Evolutionary conservation across 768 basidiomycete genomes (phyloP).

Genomic region (Pluteus cervinus): DNA sequence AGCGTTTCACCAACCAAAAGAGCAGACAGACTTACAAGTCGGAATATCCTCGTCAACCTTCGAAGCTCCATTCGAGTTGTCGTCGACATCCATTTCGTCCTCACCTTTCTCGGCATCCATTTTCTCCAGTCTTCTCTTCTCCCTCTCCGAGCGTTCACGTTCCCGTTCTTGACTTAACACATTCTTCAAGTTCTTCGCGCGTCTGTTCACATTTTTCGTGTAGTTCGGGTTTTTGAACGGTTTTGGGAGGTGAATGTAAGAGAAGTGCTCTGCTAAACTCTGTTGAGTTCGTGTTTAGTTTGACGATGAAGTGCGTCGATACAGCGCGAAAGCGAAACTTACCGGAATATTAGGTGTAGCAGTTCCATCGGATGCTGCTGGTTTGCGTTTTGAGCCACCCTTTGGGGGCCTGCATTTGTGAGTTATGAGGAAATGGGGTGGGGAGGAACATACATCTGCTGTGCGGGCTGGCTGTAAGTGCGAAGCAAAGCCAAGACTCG

Average conservation of each 20-base stretch:
- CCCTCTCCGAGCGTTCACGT: slow-evolving; percentile 62
- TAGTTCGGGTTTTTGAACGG: slow-evolving; percentile 78
- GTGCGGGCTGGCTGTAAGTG: no score
- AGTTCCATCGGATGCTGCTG: slow-evolving; percentile 35
- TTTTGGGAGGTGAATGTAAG: slow-evolving; percentile 60
- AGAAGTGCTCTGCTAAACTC: slow-evolving; percentile 71
- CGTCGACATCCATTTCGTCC: slow-evolving; percentile 51
- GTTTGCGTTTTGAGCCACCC: slow-evolving; percentile 34
- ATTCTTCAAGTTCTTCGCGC: slow-evolving; percentile 76
- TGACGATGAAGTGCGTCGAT: neutral
- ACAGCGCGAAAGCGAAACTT: slow-evolving; percentile 6
- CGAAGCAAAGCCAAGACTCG: no score
- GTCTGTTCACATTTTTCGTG: slow-evolving; percentile 61
- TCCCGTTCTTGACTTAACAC: slow-evolving; percentile 78
- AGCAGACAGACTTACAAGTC: slow-evolving; percentile 46
- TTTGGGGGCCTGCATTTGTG: slow-evolving; percentile 42
- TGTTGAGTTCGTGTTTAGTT: slow-evolving; percentile 21
- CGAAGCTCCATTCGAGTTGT: slow-evolving; percentile 16
- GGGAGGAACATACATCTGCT: no score
- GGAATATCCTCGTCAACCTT: slow-evolving; percentile 55
- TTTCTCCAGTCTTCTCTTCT: slow-evolving; percentile 43
- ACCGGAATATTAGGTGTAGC: slow-evolving; percentile 39
- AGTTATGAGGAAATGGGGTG: no score
- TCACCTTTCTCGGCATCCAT: slow-evolving; percentile 21
- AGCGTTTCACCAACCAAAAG: no score